A percentile compares a stretch with the other conserved stretches of the same genome.
Evolutionary conservation across 352 stramenopile species (phyloP).

Genomic region (Halophytophthora polymorphica): DNA sequence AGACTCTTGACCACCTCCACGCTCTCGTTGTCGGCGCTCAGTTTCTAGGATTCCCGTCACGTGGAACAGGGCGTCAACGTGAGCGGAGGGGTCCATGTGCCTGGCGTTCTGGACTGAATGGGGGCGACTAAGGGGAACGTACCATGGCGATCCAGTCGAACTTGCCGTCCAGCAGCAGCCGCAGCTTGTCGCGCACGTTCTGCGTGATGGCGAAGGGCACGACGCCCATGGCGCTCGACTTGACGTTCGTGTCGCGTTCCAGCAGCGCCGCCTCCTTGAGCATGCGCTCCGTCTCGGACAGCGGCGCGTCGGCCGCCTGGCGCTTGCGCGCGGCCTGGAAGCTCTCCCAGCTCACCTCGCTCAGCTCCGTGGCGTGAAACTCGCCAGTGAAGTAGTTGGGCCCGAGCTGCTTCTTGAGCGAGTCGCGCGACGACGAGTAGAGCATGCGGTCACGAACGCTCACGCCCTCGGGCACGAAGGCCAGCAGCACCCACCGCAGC

Average conservation of each 20-base stretch:
- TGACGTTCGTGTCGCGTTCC: slow-evolving; percentile 81
- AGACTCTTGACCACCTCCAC: slow-evolving; percentile 80
- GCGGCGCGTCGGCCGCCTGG: slow-evolving; percentile 67
- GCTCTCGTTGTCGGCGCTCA: slow-evolving; percentile 72
- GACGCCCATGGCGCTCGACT: slow-evolving; percentile 86
- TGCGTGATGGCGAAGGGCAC: slow-evolving; percentile 85
- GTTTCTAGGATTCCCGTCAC: slow-evolving; percentile 40
- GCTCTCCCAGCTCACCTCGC: slow-evolving; percentile 75
- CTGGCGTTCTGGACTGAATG: too few species aligned
- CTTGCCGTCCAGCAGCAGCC: slow-evolving; percentile 70
- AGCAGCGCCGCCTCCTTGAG: slow-evolving; percentile 78
- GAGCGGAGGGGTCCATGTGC: background rate
- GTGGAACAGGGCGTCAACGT: background rate
- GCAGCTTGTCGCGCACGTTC: slow-evolving; percentile 78
- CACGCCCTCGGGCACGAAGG: slow-evolving; percentile 74
- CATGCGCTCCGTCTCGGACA: slow-evolving; percentile 83
- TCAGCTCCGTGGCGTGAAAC: slow-evolving; percentile 83
- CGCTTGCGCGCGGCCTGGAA: slow-evolving; percentile 72
- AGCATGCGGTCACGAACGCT: slow-evolving; percentile 90
- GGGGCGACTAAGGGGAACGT: too few species aligned
- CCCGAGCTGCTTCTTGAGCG: slow-evolving; percentile 88
- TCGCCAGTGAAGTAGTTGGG: slow-evolving; percentile 90
- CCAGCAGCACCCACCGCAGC: slow-evolving; percentile 75
- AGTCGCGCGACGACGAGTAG: slow-evolving; percentile 89
- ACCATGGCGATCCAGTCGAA: slow-evolving; percentile 90